Evolutionary conservation across 2,329 filamentous ascomycete genomes (phyloP).

Genomic region (Ceratocystis cacaofunesta): DNA sequence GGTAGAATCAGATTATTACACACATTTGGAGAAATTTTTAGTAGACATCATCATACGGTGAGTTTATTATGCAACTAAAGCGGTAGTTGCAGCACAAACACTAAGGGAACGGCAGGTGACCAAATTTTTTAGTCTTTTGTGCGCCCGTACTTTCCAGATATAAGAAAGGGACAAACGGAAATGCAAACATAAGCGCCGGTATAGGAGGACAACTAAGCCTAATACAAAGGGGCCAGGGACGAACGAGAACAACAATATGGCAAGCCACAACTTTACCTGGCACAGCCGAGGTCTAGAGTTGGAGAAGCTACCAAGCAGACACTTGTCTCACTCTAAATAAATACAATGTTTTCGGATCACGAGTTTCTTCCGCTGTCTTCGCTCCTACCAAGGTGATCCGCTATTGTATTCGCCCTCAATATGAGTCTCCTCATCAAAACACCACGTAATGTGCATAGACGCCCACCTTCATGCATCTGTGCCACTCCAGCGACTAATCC

Average conservation of each 20-base stretch:
- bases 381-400: neutral
- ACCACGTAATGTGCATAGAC: slow-evolving; percentile 7
- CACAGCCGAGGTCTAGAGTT: slow-evolving; percentile 4
- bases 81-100: neutral
- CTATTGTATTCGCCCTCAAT: neutral
- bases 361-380: neutral
- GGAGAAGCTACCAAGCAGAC: neutral
- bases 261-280: neutral
- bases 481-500: neutral
- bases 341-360: neutral
- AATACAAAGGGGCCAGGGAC: too few relatives aligned
- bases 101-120: neutral
- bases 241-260: neutral
- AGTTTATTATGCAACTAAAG: neutral
- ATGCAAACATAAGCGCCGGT: neutral
- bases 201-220: neutral
- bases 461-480: neutral
- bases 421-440: slow-evolving; percentile 11
- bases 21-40: neutral
- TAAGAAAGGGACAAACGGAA: neutral
- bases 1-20: neutral
- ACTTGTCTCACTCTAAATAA: neutral
- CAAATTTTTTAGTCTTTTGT: neutral
- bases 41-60: neutral
- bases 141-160: neutral